Evolutionary conservation across 2,329 filamentous ascomycete genomes (phyloP), one percentile per base, ranked within the genome.

Genomic region (Cryphonectria nitschkei): DNA sequence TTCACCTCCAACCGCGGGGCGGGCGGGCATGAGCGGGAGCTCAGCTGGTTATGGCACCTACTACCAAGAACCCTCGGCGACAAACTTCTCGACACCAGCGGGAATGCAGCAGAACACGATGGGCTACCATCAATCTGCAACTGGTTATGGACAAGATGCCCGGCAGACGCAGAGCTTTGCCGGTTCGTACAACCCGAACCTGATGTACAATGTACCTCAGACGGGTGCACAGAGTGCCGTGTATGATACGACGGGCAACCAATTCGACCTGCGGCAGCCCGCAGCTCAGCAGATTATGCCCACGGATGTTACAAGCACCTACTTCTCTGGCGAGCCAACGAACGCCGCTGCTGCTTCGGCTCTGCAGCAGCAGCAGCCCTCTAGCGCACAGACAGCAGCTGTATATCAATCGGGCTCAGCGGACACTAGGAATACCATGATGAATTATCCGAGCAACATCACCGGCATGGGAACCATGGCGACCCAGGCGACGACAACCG

Each of bases 201-300:
- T 95, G 84, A 91, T 96, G 87, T 97, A 97, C 84, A 91, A 90
- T 82, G 91, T 95, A 77, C 84, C 87, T 78, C 90, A 90, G 79
- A 84, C 89, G 77, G 84, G 83, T 73, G 82, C 85, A 74, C 88
- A 89, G 82, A 84, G 84, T 82, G 80, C 88, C 83, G 85, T 91
- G 82, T 97, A 97, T 83, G 92, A 95, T 81, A 84, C 89, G 78
- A 89, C 66, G 39, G 70, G 90, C 79, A 87, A 90, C 82, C 91
- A 91, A 78, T 97, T 94, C 83, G 87, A 90, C 78, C 84, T 90
- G 76, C 90, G 92, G 84, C 92, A 94, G 79, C 88, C 91, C 82
- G 89, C 92, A 85, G 89, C 88, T 73, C 88, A 96, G 82, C 92
- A 94, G 80, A 92, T 94, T 82, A 86, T 95, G 80, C 84, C 90